These are phyloP conservation scores for Agapanthus africanus DNA, from an alignment of 106 monocot genomes.

Conservation along the genomic window DNA sequence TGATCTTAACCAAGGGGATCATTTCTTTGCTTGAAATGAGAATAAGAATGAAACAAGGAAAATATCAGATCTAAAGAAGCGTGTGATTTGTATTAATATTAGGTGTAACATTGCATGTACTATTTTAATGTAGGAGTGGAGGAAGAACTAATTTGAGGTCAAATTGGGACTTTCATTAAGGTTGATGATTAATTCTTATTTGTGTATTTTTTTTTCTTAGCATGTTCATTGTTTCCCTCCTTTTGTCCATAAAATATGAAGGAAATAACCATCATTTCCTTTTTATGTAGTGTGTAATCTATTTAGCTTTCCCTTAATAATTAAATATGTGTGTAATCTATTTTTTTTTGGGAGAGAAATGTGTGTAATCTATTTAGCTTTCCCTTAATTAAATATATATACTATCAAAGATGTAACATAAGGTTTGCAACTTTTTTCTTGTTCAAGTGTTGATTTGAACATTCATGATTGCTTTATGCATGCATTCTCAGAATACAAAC, in stretches of 20 bases:
- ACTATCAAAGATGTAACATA: too few relatives aligned
- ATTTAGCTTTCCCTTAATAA: too few relatives aligned
- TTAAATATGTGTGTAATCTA: too few relatives aligned
- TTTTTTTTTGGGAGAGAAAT: too few relatives aligned
- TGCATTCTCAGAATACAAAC: too few relatives aligned
- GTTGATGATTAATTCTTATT: not conserved
- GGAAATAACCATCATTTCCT: not conserved
- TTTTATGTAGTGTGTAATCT: too few relatives aligned
- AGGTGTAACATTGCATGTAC: not conserved
- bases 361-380: too few relatives aligned
- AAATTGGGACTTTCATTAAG: not conserved
- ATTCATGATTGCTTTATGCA: too few relatives aligned
- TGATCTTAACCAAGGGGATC: constrained; percentile 14
- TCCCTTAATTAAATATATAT: too few relatives aligned
- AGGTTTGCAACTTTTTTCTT: not conserved
- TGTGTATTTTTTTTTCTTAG: not conserved
- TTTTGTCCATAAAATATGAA: not conserved
- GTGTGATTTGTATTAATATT: too few relatives aligned
- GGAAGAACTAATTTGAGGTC: constrained; percentile 2
- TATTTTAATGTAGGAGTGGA: not conserved
- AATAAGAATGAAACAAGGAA: not conserved
- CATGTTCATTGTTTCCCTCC: not conserved
- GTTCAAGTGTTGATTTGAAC: not conserved
- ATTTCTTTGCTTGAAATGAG: constrained; percentile 6
- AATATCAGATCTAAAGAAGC: too few relatives aligned